Base-by-base conservation (phyloP, 2,329 filamentous ascomycete genomes). In the Nemania sp. region DNA sequence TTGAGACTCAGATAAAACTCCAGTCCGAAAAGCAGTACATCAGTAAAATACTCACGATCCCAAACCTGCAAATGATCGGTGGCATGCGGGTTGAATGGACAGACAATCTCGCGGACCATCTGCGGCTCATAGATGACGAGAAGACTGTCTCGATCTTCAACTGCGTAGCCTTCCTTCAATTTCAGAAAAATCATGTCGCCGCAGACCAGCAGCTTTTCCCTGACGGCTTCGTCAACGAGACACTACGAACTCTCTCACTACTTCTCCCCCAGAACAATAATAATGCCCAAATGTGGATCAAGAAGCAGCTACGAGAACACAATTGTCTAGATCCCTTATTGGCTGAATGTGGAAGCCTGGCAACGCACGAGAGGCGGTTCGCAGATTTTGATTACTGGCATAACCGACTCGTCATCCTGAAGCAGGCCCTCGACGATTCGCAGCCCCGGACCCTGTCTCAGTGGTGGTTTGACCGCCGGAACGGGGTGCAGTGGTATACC, bases 401-500 rank as follows among this genome's bases (percentile, higher is more conserved):
- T 20, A 74, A 79, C 36, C 68, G 72, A 0, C 61, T 79, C 0
- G 36, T 75, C 1, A 70, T 73, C 1, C 56, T 79, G 2, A 76
- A 77, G 61, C 69, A 76, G 46, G 66, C 63, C 14, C 74, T 73
- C 40, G 68, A 78, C 56, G 66, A 77, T 54, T 54, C 72, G 4
- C 53, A 66, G 42, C 68, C 73, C 6, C 60, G 60, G 23, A 70
- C 64, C 0, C 31, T 77, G 1, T 63, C 62, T 0, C 71, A 77
- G 40, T 76, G 71, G 72, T 78, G 76, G 75, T 61, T 70, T 46
- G 75, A 77, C 52, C 56, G 70, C 3, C 57, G 76, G 1, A 73
- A 75, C 24, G 66, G 70, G 0, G 69, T 72, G 0, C 75, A 78
- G 44, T 77, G 75, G 73, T 77, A 72, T 42, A 76, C 72, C 1